Evolutionary conservation across 2,329 filamentous ascomycete species (phyloP).

Genomic region (Xylariales sp.): DNA sequence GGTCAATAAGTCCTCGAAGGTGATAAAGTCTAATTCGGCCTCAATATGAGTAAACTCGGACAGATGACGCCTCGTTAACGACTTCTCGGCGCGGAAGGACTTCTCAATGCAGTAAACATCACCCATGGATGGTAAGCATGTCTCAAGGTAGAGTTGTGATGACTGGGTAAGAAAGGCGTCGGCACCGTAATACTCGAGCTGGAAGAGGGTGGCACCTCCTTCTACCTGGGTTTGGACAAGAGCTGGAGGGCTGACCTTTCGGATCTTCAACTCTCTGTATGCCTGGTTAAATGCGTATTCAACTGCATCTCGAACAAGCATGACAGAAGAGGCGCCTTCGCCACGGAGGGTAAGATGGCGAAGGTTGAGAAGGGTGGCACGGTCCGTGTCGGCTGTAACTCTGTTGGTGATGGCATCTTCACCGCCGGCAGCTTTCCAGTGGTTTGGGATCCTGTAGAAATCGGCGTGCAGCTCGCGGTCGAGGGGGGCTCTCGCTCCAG

Average conservation of each 20-base stretch:
- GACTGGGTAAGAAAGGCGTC: constrained; percentile 95
- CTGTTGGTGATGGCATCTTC: constrained; percentile 92
- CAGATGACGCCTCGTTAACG: constrained; percentile 89
- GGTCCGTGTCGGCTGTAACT: constrained; percentile 63
- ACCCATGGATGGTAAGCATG: constrained; percentile 87
- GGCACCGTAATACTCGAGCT: constrained; percentile 89
- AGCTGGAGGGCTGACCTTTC: constrained; percentile 88
- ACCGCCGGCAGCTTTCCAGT: constrained; percentile 76
- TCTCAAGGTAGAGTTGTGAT: constrained; percentile 97
- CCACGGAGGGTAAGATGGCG: constrained; percentile 86
- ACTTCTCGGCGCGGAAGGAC: constrained; percentile 98
- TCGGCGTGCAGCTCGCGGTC: constrained; percentile 91
- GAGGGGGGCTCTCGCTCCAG: constrained; percentile 81
- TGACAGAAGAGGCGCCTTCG: constrained; percentile 83
- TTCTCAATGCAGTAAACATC: constrained; percentile 99
- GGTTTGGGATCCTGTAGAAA: constrained; percentile 83
- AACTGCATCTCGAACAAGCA: constrained; percentile 86
- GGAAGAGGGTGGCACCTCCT: constrained; percentile 91
- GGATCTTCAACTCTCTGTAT: constrained; percentile 80
- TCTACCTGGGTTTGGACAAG: constrained; percentile 97
- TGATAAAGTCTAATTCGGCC: constrained; percentile 95
- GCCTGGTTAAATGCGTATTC: constrained; percentile 83
- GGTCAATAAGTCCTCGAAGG: constrained; percentile 85
- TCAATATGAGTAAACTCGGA: constrained; percentile 98
- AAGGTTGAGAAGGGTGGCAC: constrained; percentile 33